Base-by-base conservation (phyloP, 768 basidiomycete genomes). In the Termitomyces sp. region DNA sequence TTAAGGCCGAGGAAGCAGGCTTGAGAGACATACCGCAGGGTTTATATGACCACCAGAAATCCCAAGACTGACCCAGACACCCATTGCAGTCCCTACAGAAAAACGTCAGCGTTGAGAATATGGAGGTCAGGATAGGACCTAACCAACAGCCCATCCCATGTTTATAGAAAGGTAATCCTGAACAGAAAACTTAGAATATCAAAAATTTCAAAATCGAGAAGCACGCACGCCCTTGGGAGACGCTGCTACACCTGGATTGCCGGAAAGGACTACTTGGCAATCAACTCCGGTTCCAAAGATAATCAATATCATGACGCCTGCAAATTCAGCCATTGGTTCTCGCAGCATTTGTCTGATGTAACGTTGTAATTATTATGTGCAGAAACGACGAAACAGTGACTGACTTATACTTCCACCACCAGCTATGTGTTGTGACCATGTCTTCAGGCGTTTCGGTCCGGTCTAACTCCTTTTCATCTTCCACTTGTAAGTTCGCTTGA, bases 301-400 rank as follows among this genome's bases (percentile, higher is more conserved):
- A 58, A 81, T 66, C 9, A 83, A 69, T 36, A 83, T 71, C 78
- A 80, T 77, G 16, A 77, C 76, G 22, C 83, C 82, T 40, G 79
- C 60, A 62, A 83, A 84, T 64, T 84, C 82, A 24, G 81, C 83
- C 7, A 75, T 73, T n/a, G 79, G 65, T 58, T 72, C 70, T 36
- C 70, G 68, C 16, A 73, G 60, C 53, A 67, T 62, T 60, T 72
- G 69, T 22, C 71, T 71, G 30, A 3, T 22, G 49, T 14, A 13
- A 52, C 33, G n/a, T 45, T 44, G 30, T 13, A 33, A 40, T 30
- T 14, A 53, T 30, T 32, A 46, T 43, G 33, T 26, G 13, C 38
- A 24, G 4, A 2, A 26, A 18, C 16, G 9, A n/a, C 10, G 48
- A 4, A 30, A 26, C 2, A 44, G 54, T 6, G 22, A 57, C 61